phyloP scores from a whole-genome alignment of 495 filamentous ascomycete genomes.

The Penicillium cinerascens region DNA sequence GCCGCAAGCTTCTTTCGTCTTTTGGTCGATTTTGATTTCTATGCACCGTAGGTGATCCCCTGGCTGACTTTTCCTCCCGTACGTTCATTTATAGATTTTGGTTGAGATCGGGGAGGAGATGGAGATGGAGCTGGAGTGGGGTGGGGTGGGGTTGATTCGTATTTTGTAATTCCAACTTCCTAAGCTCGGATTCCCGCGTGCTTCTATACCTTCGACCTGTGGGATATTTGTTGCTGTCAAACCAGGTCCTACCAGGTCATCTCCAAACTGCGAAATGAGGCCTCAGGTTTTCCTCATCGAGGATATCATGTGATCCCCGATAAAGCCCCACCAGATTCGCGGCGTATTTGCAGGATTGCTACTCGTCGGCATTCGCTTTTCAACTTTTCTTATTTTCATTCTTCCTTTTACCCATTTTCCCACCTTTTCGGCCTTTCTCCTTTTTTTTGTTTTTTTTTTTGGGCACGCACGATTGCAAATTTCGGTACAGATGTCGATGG shows the following conservation, averaged over 20 bases:
- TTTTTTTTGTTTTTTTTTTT: not conserved
- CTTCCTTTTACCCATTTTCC: not conserved
- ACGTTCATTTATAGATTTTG: no score
- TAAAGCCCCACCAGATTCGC: not conserved
- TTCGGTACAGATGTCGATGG: constrained; percentile 2
- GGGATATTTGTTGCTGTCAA: no score
- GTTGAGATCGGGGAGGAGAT: no score
- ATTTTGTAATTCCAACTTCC: no score
- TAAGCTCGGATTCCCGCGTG: no score
- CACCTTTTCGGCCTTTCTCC: no score
- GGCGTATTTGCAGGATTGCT: not conserved
- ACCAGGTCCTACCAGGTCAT: no score
- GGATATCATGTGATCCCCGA: not conserved
- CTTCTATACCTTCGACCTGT: no score
- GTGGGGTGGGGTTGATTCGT: no score
- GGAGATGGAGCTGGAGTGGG: no score
- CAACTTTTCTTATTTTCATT: not conserved
- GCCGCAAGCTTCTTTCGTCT: constrained; percentile 13
- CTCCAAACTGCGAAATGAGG: no score
- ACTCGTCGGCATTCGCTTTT: not conserved
- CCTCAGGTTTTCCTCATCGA: not conserved
- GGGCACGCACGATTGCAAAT: not conserved
- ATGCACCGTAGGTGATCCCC: not conserved
- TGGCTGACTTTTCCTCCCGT: not conserved
- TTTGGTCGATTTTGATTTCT: not conserved